Evolutionary conservation across 129 eudicot genomes (phyloP), one percentile per base, ranked within the genome.

Genomic region (Solidago caesia): DNA sequence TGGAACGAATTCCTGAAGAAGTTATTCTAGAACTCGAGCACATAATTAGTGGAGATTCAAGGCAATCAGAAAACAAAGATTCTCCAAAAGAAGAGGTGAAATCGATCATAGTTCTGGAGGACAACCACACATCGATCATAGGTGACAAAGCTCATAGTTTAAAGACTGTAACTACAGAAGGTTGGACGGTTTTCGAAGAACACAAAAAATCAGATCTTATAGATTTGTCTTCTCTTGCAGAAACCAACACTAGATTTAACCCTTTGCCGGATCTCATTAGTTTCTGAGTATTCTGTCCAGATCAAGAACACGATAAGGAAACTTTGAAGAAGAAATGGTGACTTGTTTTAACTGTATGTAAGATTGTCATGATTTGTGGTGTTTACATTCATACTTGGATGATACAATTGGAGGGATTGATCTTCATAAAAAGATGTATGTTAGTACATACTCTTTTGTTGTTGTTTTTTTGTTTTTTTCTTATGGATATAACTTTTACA

Each of bases 161-260:
- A 68, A 78, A 79, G 81, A 84, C 95, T 5, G 58, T 87, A n/a
- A 81, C 84, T 33, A 89, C 89, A 0, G 76, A 84, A 61, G 46
- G 86, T 0, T 92, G 98, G 95, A 92, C 87, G 82, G 87, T 65
- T 52, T 89, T 92, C 4, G 85, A 84, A 71, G 89, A 87, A 64
- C 53, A 58, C 43, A 77, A 43, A 5, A 76, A 45, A 21, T 63
- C 73, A 12, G 46, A 64, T 26, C 67, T 60, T 8, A 75, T 39
- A 33, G 60, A 14, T 49, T 5, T 21, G 43, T 4, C 72, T 42
- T 33, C 60, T 14, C 6, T 47, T 1, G 7, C 75, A 63, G 14
- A 81, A 70, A 62, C 64, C 41, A 64, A 57, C 27, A 21, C 58
- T 6, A 71, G 48, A 64, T 8, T 33, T 7, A 46, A 76, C 43